phyloP scores from a whole-genome alignment of 768 basidiomycete genomes.

The Rhizopogon vulgaris region DNA sequence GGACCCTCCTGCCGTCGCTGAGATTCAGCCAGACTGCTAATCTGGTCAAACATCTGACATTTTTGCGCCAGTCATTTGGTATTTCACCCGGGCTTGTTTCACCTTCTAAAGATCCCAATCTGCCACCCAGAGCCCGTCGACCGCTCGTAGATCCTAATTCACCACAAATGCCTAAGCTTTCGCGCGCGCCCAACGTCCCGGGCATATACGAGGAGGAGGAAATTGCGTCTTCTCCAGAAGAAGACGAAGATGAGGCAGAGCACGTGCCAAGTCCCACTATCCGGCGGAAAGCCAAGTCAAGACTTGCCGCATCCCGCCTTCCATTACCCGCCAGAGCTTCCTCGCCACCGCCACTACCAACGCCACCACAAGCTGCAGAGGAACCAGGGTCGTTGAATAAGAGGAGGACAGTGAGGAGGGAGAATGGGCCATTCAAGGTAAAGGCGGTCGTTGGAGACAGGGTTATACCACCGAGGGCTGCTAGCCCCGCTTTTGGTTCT shows the following conservation, averaged over 20 bases:
- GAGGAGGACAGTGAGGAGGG: conserved; percentile 26
- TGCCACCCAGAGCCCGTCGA: conserved; percentile 46
- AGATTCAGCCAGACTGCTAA: conserved; percentile 38
- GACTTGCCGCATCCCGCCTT: conserved; percentile 42
- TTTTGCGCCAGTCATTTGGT: conserved; percentile 58
- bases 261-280: conserved; percentile 31
- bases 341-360: conserved; percentile 32
- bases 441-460: conserved; percentile 27
- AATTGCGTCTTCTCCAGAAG: conserved; percentile 33
- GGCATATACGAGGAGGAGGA: conserved; percentile 69
- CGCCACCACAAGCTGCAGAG: conserved; percentile 29
- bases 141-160: conserved; percentile 39
- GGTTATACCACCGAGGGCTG: conserved; percentile 44
- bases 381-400: conserved; percentile 26
- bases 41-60: conserved; percentile 59
- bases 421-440: conserved; percentile 52
- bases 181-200: conserved; percentile 61
- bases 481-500: conserved; percentile 66
- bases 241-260: conserved; percentile 35
- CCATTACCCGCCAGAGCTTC: conserved; percentile 39
- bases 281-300: conserved; percentile 42
- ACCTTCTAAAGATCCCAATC: conserved; percentile 31
- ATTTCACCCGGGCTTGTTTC: conserved; percentile 32
- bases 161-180: conserved; percentile 48
- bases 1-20: neutral